Conservation (phyloP, 2,329 filamentous ascomycete species). For the Parafenestella ontariensis region DNA sequence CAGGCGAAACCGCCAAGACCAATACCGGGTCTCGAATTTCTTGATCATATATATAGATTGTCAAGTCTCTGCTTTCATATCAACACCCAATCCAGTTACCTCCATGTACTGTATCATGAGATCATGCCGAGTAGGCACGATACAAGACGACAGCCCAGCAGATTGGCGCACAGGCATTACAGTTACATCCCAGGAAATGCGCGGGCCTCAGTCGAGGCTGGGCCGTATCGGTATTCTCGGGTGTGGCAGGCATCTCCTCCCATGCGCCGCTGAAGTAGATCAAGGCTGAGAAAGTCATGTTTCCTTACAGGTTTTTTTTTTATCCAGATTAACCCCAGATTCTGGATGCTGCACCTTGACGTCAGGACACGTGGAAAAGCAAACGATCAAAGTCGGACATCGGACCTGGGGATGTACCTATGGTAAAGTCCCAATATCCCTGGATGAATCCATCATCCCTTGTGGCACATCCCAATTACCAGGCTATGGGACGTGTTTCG, state of each 20-base stretch:
- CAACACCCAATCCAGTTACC: background rate
- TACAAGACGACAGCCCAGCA: background rate
- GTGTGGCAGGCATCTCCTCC: background rate
- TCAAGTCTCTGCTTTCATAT: background rate
- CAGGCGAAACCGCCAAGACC: background rate
- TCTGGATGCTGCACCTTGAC: conserved; percentile 3
- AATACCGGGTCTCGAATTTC: background rate
- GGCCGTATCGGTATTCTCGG: background rate
- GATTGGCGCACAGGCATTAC: background rate
- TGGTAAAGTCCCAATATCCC: background rate
- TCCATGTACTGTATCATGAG: background rate
- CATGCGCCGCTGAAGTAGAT: background rate
- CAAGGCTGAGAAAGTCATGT: background rate
- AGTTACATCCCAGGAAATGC: background rate
- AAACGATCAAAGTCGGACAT: background rate
- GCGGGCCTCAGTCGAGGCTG: background rate
- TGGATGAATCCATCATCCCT: background rate
- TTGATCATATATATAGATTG: background rate
- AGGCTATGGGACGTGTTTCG: background rate
- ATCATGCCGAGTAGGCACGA: background rate
- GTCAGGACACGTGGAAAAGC: background rate
- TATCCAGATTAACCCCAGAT: conserved; percentile 2
- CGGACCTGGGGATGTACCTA: conserved; percentile 1
- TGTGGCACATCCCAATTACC: background rate
- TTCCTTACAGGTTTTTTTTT: background rate